Base-by-base conservation (phyloP, 768 basidiomycete species). In the Agaricus bisporus region DNA sequence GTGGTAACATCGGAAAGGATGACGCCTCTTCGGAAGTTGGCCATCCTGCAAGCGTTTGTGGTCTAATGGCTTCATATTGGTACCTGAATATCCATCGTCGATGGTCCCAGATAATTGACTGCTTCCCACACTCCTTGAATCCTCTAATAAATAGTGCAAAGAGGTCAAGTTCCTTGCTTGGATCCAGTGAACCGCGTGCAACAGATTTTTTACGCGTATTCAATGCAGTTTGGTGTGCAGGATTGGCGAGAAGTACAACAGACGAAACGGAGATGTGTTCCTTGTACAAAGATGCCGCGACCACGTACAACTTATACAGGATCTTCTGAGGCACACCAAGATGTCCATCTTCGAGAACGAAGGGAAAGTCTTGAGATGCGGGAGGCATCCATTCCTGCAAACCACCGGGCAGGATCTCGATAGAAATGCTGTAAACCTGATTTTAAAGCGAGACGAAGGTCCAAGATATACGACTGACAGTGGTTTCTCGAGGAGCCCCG, bases 31-130 rank as follows among this genome's bases (percentile, higher is more conserved):
- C 62, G 39, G 66, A 57, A 20, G 48, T 60, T 50, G 57, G 49
- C 64, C 69, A 70, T 44, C 59, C 54, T 11, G 28, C 47, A 49
- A 45, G 26, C 20, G 5, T 32, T n/a, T 20, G 22, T 22, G 5
- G 20, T 11, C 37, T 58, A 38, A 59, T 52, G 20, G 35, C 7
- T 38, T 66, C 48, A 44, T 74, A 68, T 29, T 73, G 42, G 41
- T 62, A 64, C 15, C 58, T 60, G 12, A 86, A 70, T 39, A 85
- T 70, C 86, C 86, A 88, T 59, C 79, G 76, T 29, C 87, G 77
- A 61, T 89, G 82, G 57, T 81, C 72, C 87, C 87, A 89, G 25
- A 87, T 60, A 25, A 82, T 75, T 1, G 82, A 81, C 59, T 86
- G 78, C 66, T 87, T 89, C 20, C 79, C 75, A 59, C 74, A 78